Base-by-base conservation (phyloP, 1,284 basidiomycete genomes). In the Coniferiporia weirii region DNA sequence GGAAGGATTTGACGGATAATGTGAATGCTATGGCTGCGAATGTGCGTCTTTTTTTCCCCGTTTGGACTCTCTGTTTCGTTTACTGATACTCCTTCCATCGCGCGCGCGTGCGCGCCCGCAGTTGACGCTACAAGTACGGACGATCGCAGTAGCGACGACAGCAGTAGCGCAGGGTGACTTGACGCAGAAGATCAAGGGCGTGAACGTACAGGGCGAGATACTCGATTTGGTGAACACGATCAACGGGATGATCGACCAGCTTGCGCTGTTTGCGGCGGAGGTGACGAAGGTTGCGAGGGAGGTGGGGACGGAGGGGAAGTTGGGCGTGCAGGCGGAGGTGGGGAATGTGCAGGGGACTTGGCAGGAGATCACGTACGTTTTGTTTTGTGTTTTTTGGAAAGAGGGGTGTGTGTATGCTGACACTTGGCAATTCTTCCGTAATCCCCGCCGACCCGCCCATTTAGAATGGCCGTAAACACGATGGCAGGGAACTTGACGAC, bases 401-500 rank as follows among this genome's bases (percentile, higher is more conserved):
- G 45, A 54, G 13, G 56, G 55, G 32, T 53, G 52, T 54, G 46
- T 52, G 36, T 20, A 55, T 34, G 36, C 48, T 22, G n/a, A 20
- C 44, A 9, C 8, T 46, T 45, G 43, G n/a, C 8, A 2, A 20
- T 19, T 17, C 17, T 9, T 46, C 17, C 44, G 38, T 40, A 9
- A 40, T 57, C n/a, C 36, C 9, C 48, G 7, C 43, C 35, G 34
- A 27, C 27, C 5, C 5, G 27, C 27, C 27, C 27, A 27, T 27
- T 27, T 5, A 87, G 83, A 32, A 83, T 93, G 67, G 93, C 92
- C 61, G 94, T 97, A 65, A 97, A 97, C 72, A 95, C 92, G 20
- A 97, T 97, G 95, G 94, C 91, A 4, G 90, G 90, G 63, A 97
- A 97, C 73, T 79, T 98, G 74, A 98, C 96, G 13, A 97, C 95